Conservation (phyloP, 345 rosid species). For the Salix koriyanagi region DNA sequence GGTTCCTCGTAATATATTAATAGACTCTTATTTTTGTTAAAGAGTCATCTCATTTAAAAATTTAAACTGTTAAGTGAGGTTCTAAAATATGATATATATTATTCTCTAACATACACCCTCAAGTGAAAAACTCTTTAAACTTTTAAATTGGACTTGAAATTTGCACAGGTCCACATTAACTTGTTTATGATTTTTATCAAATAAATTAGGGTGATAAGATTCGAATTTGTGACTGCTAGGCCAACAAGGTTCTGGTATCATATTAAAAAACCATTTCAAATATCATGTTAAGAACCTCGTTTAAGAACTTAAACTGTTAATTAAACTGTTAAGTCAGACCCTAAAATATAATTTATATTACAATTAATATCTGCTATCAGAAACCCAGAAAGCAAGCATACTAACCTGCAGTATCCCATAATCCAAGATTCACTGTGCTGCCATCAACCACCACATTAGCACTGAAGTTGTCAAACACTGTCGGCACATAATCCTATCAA, state of each 20-base stretch:
- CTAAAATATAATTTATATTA: no score
- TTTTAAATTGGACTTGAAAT: no score
- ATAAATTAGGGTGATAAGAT: no score
- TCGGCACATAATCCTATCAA: slow-evolving; percentile 47
- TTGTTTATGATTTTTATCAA: no score
- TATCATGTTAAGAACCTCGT: no score
- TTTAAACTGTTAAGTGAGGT: rapidly evolving
- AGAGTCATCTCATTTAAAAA: rapidly evolving
- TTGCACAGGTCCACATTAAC: rapidly evolving
- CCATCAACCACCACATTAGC: slow-evolving; percentile 55
- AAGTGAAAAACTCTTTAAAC: no score
- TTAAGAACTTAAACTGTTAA: no score
- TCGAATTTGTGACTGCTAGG: rapidly evolving
- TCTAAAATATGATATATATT: no score
- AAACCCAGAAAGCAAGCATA: slow-evolving; percentile 1
- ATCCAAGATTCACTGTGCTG: slow-evolving; percentile 51
- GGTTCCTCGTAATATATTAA: not conserved
- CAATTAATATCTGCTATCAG: not conserved
- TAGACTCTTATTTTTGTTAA: not conserved
- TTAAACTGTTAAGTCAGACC: no score
- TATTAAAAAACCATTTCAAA: no score
- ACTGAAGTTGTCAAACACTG: slow-evolving; percentile 56
- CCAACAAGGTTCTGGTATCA: no score
- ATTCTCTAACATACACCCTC: no score
- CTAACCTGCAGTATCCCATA: slow-evolving; percentile 55